Evolutionary conservation across 2,329 filamentous ascomycete genomes (phyloP), one percentile per base, ranked within the genome.

Genomic region (Talaromyces albobiverticillius): DNA sequence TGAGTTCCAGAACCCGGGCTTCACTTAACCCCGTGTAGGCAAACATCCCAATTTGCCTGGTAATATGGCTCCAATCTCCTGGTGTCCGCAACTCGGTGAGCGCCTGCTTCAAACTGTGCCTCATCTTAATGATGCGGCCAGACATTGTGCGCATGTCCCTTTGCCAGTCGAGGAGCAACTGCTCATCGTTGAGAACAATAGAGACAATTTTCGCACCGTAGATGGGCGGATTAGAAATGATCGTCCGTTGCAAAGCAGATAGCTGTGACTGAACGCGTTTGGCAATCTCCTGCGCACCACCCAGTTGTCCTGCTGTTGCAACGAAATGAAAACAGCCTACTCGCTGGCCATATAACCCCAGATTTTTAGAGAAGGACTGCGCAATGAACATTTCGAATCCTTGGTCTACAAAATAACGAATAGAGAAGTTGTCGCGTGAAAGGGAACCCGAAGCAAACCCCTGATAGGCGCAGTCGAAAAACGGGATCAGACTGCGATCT

Each of bases 41-140:
- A 78, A 96, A 96, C 93, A 96, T 96, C 76, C 92, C 92, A 65
- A 68, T 71, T 68, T 71, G 93, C 66, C 96, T 89, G 43, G 91
- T 94, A 70, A 97, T 95, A 76, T 97, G 93, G 71, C 92, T 90
- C 93, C 93, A 97, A 16, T 84, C 89, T 38, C 93, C 93, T 0
- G 92, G 92, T 0, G 93, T 96, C 53, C 83, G 82, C 53, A 94
- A 80, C 66, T 87, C 84, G 73, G 95, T 90, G 8, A 97, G 84
- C 77, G 92, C 92, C 53, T 78, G 75, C 57, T 90, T 85, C 58
- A 97, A 79, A 3, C 82, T 84, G 67, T 84, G 83, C 61, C 93
- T 87, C 93, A 96, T 97, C 63, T 81, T 80, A 64, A 90, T 95
- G 76, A 97, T 96, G 62, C 93, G 88, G 41, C 92, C 92, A 32